Evolutionary conservation across 352 stramenopile genomes (phyloP).

Genomic region (Phytopythium delawarense): DNA sequence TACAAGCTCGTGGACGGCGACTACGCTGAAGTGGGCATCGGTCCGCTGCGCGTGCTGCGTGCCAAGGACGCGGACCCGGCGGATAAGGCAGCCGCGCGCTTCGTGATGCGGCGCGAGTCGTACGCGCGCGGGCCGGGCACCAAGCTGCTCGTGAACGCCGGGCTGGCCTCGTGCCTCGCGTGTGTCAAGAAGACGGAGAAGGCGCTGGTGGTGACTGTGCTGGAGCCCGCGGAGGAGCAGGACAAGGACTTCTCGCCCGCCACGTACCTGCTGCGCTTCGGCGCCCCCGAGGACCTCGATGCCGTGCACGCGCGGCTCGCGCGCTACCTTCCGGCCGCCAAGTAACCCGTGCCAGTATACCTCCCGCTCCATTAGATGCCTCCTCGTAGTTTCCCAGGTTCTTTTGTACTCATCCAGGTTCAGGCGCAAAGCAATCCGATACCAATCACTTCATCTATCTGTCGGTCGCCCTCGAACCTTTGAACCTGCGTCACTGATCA

Average conservation of each 20-base stretch:
- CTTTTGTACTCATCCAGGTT: too few species aligned
- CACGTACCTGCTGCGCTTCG: slow-evolving; percentile 73
- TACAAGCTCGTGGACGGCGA: slow-evolving; percentile 75
- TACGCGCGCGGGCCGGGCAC: slow-evolving; percentile 65
- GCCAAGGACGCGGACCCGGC: slow-evolving; percentile 33
- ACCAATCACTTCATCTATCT: too few species aligned
- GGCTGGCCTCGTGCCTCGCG: slow-evolving; percentile 53
- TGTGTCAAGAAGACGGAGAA: slow-evolving; percentile 78
- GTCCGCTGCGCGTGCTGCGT: slow-evolving; percentile 61
- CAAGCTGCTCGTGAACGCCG: slow-evolving; percentile 73
- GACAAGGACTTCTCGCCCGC: slow-evolving; percentile 52
- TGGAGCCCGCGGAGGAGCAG: slow-evolving; percentile 38
- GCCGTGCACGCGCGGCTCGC: slow-evolving; percentile 43
- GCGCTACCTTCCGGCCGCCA: slow-evolving; percentile 20
- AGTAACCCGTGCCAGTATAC: slow-evolving; percentile 2
- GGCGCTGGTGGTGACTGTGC: slow-evolving; percentile 59
- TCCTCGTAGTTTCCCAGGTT: too few species aligned
- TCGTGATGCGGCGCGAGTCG: slow-evolving; percentile 81
- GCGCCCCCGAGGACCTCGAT: slow-evolving; percentile 51
- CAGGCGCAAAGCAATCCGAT: too few species aligned
- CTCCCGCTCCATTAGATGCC: not conserved
- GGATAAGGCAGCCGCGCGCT: slow-evolving; percentile 40
- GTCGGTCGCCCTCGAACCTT: too few species aligned
- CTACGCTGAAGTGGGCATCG: slow-evolving; percentile 74
- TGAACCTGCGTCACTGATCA: too few species aligned